These are phyloP conservation scores for Cicer yamashitae DNA, from an alignment of 306 rosid genomes.

Conservation along the genomic window DNA sequence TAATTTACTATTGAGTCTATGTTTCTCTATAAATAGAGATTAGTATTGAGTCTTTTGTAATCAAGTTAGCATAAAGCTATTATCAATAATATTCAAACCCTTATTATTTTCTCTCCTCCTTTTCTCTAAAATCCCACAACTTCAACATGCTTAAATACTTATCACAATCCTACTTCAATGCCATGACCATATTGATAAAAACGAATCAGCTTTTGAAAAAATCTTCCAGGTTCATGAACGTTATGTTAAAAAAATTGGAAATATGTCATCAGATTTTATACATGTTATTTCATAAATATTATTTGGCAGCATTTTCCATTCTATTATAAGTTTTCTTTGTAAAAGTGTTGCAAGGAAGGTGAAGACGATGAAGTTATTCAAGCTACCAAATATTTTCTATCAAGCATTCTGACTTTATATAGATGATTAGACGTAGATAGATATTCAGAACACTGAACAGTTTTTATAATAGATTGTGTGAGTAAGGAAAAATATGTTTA, in stretches of 20 bases:
- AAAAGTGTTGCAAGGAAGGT: background rate
- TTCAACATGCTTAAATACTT: no score
- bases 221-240: background rate
- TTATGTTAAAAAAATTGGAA: background rate
- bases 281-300: background rate
- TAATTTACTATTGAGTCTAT: no score
- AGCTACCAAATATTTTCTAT: background rate
- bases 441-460: background rate
- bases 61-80: no score
- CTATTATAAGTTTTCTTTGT: background rate
- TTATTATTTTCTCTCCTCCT: no score
- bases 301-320: background rate
- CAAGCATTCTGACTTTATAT: background rate
- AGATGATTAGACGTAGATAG: background rate
- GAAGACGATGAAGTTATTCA: background rate
- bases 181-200: background rate
- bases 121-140: no score
- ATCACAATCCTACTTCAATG: background rate
- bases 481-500: background rate
- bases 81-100: no score
- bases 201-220: background rate
- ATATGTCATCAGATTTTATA: background rate
- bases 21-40: no score
- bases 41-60: no score
- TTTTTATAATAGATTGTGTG: background rate